A percentile compares a stretch with the other conserved stretches of the same genome.
Conservation (phyloP, 768 basidiomycete species). For the Inosperma sp. region DNA sequence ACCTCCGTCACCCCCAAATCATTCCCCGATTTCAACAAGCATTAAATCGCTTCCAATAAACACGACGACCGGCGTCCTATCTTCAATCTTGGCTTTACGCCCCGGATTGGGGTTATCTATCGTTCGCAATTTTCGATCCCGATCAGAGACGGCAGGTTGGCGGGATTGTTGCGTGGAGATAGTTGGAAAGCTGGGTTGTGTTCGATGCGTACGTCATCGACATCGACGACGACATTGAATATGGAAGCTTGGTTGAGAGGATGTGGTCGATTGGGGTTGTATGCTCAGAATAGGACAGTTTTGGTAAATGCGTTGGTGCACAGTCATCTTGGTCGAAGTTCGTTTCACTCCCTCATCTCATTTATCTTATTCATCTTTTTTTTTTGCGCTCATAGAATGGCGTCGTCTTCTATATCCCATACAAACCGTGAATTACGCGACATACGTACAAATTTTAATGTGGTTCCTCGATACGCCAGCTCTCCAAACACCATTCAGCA, state of each 20-base stretch:
- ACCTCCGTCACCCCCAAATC: no score
- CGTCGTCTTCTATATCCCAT: no score
- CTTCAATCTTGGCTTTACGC: constrained; percentile 93
- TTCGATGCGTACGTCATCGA: no score
- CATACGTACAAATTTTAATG: no score
- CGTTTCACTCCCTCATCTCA: constrained; percentile 20
- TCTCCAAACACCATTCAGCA: no score
- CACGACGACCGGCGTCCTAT: constrained; percentile 68
- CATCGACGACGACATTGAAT: no score
- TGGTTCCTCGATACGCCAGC: constrained; percentile 94
- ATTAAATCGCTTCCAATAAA: constrained; percentile 21
- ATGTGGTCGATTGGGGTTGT: constrained; percentile 46
- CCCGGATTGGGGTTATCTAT: constrained; percentile 88
- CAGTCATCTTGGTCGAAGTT: constrained; percentile 45
- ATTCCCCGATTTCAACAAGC: constrained; percentile 20
- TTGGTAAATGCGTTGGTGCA: constrained; percentile 44
- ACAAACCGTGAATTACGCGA: no score
- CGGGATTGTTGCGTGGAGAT: constrained; percentile 35
- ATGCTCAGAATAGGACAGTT: constrained; percentile 36
- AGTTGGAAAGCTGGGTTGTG: no score
- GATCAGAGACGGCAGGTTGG: constrained; percentile 57
- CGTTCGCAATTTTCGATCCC: no score
- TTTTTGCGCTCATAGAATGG: no score
- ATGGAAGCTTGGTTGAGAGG: constrained; percentile 56
- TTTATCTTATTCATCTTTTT: constrained; percentile 4